Percentiles rank a stretch among this genome's conserved stretches.
Conservation (phyloP, 2,329 filamentous ascomycete species). For the Byssochlamys sp. region DNA sequence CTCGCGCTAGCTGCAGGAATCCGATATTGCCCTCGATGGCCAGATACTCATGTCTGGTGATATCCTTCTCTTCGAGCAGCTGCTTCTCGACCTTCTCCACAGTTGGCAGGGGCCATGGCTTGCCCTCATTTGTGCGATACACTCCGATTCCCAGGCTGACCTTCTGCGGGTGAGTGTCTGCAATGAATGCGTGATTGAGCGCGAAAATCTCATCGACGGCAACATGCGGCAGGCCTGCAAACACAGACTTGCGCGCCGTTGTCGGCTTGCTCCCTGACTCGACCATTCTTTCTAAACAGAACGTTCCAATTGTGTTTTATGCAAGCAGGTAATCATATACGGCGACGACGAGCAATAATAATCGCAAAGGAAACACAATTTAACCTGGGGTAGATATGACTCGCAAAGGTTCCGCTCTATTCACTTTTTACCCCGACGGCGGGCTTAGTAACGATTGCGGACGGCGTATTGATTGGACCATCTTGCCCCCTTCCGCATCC, state of each 20-base stretch:
- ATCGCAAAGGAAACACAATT: background rate
- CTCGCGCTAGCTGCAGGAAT: slow-evolving; percentile 78
- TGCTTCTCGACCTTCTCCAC: slow-evolving; percentile 71
- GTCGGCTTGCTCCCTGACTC: background rate
- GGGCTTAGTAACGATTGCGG: background rate
- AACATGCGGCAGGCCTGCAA: slow-evolving; percentile 61
- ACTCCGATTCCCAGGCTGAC: slow-evolving; percentile 85
- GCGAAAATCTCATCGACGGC: slow-evolving; percentile 88
- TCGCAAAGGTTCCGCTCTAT: background rate
- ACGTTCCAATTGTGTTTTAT: background rate
- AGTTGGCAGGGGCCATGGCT: slow-evolving; percentile 90
- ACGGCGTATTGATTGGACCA: background rate
- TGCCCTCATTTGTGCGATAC: slow-evolving; percentile 82
- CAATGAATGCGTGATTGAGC: slow-evolving; percentile 71
- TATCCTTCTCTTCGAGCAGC: slow-evolving; percentile 70
- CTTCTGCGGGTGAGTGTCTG: slow-evolving; percentile 62
- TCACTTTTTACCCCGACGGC: background rate
- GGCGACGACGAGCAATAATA: background rate
- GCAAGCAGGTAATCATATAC: background rate
- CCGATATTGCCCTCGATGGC: slow-evolving; percentile 77
- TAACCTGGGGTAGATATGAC: background rate
- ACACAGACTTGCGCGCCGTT: background rate
- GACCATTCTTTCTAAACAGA: background rate
- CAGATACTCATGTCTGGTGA: slow-evolving; percentile 92
- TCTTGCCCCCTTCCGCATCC: background rate